Conservation (phyloP, 2,329 filamentous ascomycete genomes). For the Colletotrichum paranaense region DNA sequence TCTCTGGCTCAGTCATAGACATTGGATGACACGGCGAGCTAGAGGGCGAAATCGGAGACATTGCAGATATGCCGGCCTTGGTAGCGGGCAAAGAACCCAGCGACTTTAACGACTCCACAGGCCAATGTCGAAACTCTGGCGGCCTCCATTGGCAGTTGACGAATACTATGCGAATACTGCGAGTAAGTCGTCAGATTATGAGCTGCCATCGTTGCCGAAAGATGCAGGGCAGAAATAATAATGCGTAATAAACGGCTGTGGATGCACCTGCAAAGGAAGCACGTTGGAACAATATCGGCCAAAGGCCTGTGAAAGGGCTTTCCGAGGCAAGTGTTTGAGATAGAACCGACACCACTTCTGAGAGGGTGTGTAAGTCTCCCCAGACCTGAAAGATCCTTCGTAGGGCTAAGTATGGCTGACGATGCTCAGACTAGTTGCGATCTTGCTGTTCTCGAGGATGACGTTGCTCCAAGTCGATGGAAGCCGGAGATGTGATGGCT, state of each 20-base stretch:
- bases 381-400: conserved; percentile 1
- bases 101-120: conserved; percentile 15
- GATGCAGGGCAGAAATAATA: conserved; percentile 10
- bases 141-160: conserved; percentile 25
- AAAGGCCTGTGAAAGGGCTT: conserved; percentile 13
- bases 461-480: conserved; percentile 21
- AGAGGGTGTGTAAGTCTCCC: conserved; percentile 22
- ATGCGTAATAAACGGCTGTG: not conserved
- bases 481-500: conserved; percentile 8
- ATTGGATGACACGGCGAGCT: conserved; percentile 11
- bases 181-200: conserved; percentile 17
- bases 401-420: conserved; percentile 9
- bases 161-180: conserved; percentile 7
- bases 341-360: conserved; percentile 12
- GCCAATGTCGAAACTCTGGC: conserved; percentile 4
- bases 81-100: conserved; percentile 5
- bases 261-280: not conserved
- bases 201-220: not conserved
- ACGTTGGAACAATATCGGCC: not conserved
- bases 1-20: not conserved
- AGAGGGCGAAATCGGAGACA: conserved; percentile 31
- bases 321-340: conserved; percentile 25
- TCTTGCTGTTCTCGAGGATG: conserved; percentile 5
- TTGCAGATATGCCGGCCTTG: conserved; percentile 15
- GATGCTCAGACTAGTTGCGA: conserved; percentile 2